A percentile compares a stretch with the other conserved stretches of the same genome.
Evolutionary conservation across 306 rosid species (phyloP).

Genomic region (Quercus berberidifolia): DNA sequence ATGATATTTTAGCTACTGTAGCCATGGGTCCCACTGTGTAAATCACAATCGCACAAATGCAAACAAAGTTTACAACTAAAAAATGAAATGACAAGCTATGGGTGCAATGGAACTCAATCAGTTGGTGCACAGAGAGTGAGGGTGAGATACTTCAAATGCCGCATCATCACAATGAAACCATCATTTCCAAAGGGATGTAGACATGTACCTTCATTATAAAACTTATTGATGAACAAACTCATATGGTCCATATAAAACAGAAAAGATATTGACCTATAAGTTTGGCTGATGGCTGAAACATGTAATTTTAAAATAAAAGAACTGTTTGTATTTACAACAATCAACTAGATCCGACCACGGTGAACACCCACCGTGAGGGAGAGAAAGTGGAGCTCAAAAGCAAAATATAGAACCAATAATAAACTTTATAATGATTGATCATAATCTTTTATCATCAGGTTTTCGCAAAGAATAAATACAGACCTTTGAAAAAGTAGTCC

Average conservation of each 20-base stretch:
- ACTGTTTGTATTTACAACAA: not conserved
- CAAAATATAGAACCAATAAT: not conserved
- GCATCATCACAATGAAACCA: not conserved
- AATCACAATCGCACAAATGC: too few species aligned
- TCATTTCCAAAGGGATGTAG: not conserved
- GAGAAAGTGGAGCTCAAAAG: not conserved
- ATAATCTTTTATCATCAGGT: not conserved
- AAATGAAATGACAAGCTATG: not conserved
- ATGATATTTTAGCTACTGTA: too few species aligned
- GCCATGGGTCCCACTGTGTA: too few species aligned
- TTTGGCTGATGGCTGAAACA: too few species aligned
- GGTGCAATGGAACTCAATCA: not conserved
- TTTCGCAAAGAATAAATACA: slow-evolving; percentile 18
- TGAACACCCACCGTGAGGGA: not conserved
- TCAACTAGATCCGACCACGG: not conserved
- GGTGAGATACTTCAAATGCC: not conserved
- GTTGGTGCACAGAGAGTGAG: not conserved
- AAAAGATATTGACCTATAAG: not conserved
- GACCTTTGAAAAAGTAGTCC: not conserved
- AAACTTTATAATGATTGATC: not conserved
- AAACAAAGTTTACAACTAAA: not conserved
- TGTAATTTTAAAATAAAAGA: not conserved
- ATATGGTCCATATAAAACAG: not conserved
- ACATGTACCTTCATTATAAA: not conserved
- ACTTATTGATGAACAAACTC: not conserved